Evolutionary conservation across 805 yeast genomes (phyloP).

Genomic region (Schizosaccharomyces cryophilus): DNA sequence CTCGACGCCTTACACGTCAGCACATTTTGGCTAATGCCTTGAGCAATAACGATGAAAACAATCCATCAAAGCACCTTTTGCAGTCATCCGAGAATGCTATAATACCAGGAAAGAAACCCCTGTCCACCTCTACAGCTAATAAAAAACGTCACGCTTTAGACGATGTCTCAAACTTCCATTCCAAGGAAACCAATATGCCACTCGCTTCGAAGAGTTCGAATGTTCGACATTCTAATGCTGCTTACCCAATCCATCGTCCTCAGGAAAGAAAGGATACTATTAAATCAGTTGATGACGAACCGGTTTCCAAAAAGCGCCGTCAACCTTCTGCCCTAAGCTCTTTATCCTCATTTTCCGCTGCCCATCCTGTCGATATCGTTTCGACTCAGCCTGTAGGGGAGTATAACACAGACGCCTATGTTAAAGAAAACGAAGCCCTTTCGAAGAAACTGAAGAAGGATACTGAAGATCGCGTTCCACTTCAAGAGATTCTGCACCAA

Average conservation of each 20-base stretch:
- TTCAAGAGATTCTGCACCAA: neutral
- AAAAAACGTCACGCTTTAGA: constrained; percentile 16
- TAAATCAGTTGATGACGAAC: neutral
- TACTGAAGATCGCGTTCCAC: neutral
- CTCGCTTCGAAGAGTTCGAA: neutral
- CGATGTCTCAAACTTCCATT: constrained; percentile 14
- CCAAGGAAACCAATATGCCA: constrained; percentile 1
- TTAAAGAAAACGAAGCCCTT: neutral
- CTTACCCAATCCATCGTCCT: neutral
- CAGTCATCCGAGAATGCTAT: neutral
- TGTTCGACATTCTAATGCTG: neutral
- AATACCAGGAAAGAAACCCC: constrained; percentile 1
- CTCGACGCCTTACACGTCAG: neutral
- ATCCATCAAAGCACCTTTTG: neutral
- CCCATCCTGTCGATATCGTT: no score
- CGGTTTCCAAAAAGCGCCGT: neutral
- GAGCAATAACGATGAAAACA: neutral
- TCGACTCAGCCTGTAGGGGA: neutral
- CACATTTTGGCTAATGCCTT: neutral
- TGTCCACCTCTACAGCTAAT: constrained; percentile 3
- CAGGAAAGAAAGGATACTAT: neutral
- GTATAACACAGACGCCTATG: neutral
- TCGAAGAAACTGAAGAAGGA: neutral
- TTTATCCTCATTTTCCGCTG: neutral
- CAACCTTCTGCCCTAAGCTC: constrained; percentile 3